A percentile compares a stretch with the other conserved stretches of the same genome.
phyloP scores from a whole-genome alignment of 345 rosid genomes.

The Nephelium lappaceum region DNA sequence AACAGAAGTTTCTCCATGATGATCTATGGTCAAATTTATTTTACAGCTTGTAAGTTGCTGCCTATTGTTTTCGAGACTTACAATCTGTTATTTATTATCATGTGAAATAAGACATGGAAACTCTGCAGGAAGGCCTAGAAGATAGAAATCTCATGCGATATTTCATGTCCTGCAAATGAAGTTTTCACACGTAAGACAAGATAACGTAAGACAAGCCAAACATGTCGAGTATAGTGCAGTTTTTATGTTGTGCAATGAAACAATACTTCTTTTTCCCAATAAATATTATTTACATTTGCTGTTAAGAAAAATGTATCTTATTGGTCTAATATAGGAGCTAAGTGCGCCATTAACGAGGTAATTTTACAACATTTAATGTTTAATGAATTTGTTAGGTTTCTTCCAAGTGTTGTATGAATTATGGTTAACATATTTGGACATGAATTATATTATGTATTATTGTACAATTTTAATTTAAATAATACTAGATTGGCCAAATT shows the following conservation, averaged over 20 bases:
- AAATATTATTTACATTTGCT: neutral
- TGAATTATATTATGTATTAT: too few relatives aligned
- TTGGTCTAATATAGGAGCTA: neutral
- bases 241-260: slow-evolving; percentile 22
- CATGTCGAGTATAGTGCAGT: slow-evolving; percentile 10
- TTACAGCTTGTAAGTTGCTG: neutral
- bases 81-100: too few relatives aligned
- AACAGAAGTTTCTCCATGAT: neutral
- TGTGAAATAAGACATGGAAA: slow-evolving; percentile 16
- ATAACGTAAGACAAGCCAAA: slow-evolving; percentile 14
- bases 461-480: too few relatives aligned
- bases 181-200: slow-evolving; percentile 16
- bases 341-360: neutral
- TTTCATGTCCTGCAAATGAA: neutral
- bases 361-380: neutral
- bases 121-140: slow-evolving; percentile 16
- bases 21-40: neutral
- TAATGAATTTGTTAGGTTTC: neutral
- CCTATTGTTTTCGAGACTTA: too few relatives aligned
- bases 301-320: neutral
- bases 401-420: neutral
- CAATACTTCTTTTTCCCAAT: slow-evolving; percentile 13
- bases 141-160: neutral
- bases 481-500: too few relatives aligned
- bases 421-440: too few relatives aligned